Evolutionary conservation across 1,284 basidiomycete species (phyloP), one percentile per base, ranked within the genome.

Genomic region (Athelia psychrophila): DNA sequence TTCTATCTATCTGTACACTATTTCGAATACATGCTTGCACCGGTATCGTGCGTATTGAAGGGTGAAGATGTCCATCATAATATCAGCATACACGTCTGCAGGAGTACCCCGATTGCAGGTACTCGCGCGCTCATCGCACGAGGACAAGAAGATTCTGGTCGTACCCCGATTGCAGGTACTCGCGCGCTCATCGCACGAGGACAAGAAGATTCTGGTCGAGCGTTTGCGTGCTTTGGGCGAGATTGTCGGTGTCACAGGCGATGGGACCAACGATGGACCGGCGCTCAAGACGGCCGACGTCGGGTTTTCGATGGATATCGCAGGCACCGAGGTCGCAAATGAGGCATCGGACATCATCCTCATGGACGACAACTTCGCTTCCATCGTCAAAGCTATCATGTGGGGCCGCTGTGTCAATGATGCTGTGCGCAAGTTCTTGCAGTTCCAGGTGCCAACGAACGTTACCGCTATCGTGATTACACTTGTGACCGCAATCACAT

Each of bases 331-430:
- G 67, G 95, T 99, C 20, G 96, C 96, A 49, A 98, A 99, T 73
- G 95, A 98, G 71, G 97, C 97, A 2, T 98, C 95, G 10, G 96
- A 99, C 65, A 98, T 99, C 64, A 96, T 99, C 61, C 83, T 99
- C 46, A 97, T 98, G 94, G 91, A 94, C 66, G 96, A 98, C 74
- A 96, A n/a, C n/a, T n/a, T n/a, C n/a, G n/a, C n/a, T n/a, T n/a
- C n/a, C n/a, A n/a, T n/a, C n/a, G n/a, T n/a, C 59, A 89, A 93
- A 63, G 96, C 95, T 51, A 95, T 99, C 64, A 95, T 97, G 81
- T 99, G 96, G 96, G 96, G 96, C 45, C 92, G 96, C 53, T 96
- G 94, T 67, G 95, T 99, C 57, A 98, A 98, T 70, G 96, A 99
- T 67, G 85, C 95, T 0, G 96, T 98, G 55, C 88, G 91, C 68